Evolutionary conservation across 345 rosid genomes (phyloP).

Genomic region (Populus tremula): DNA sequence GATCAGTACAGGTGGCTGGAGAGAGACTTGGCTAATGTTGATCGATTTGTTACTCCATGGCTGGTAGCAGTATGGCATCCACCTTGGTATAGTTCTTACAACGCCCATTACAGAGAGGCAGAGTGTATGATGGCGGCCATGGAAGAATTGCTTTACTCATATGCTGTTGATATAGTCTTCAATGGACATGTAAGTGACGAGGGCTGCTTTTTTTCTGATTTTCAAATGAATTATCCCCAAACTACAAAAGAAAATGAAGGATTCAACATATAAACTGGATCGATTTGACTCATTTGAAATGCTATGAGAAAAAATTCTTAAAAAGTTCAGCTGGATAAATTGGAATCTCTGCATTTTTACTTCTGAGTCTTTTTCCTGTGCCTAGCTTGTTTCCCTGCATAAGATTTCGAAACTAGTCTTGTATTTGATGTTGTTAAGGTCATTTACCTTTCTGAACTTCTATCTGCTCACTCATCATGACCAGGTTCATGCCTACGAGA

Average conservation of each 20-base stretch:
- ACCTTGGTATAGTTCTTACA: slow-evolving; percentile 88
- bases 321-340: no score
- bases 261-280: background rate
- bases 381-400: background rate
- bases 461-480: slow-evolving; percentile 1
- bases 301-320: background rate
- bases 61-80: slow-evolving; percentile 74
- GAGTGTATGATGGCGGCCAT: slow-evolving; percentile 82
- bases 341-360: no score
- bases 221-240: background rate
- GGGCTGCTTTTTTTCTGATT: background rate
- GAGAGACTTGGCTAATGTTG: slow-evolving; percentile 51
- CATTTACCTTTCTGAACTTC: background rate
- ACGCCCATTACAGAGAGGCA: slow-evolving; percentile 74
- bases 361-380: no score
- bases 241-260: background rate
- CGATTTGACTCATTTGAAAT: background rate
- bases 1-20: slow-evolving; percentile 84
- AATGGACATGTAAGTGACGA: slow-evolving; percentile 64
- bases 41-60: slow-evolving; percentile 85
- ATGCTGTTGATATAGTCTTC: slow-evolving; percentile 76
- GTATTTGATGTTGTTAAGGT: background rate
- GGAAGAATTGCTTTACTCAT: slow-evolving; percentile 67
- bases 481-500: slow-evolving; percentile 91
- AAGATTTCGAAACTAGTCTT: background rate